Evolutionary conservation across 129 eudicot species (phyloP).

Genomic region (Dittrichia graveolens): DNA sequence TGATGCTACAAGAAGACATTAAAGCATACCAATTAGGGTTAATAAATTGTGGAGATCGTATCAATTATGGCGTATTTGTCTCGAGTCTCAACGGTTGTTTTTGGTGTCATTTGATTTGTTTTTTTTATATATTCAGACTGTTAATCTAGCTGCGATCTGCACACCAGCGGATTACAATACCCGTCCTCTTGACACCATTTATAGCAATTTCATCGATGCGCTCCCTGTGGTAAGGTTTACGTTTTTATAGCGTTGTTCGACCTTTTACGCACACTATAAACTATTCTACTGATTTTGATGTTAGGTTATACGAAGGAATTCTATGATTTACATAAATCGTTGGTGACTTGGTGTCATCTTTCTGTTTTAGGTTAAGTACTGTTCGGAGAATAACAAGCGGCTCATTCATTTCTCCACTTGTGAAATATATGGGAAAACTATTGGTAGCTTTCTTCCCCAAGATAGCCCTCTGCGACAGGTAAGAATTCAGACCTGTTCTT

Average conservation of each 20-base stretch:
- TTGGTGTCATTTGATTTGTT: background rate
- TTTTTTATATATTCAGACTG: conserved; percentile 49
- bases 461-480: conserved; percentile 91
- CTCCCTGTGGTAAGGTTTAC: conserved; percentile 85
- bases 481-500: conserved; percentile 5
- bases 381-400: conserved; percentile 89
- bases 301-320: conserved; percentile 5
- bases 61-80: background rate
- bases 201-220: conserved; percentile 97
- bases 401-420: conserved; percentile 97
- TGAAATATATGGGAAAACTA: conserved; percentile 93
- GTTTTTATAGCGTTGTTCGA: background rate
- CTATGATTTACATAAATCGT: conserved; percentile 8
- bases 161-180: conserved; percentile 98
- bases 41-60: conserved; percentile 1
- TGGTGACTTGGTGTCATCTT: background rate
- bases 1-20: background rate
- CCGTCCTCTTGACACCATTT: conserved; percentile 92
- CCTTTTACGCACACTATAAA: background rate
- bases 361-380: conserved; percentile 75
- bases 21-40: background rate
- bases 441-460: conserved; percentile 82
- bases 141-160: conserved; percentile 97
- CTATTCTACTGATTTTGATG: conserved; percentile 9
- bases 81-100: too few species aligned